phyloP scores from a whole-genome alignment of 805 yeast genomes.

The Myxozyma neotropica region DNA sequence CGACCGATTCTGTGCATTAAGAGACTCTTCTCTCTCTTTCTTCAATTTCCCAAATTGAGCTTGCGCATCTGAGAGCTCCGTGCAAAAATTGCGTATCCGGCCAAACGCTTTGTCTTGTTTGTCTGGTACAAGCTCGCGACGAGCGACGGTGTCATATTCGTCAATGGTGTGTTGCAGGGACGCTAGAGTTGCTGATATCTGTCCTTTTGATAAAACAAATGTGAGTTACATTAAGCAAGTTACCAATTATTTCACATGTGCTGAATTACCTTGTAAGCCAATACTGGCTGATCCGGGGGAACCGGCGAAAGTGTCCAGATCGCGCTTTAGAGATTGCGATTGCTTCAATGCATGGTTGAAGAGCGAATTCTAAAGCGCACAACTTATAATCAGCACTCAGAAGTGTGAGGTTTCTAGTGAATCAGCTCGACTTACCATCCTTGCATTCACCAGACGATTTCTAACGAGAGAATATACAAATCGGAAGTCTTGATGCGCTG shows the following conservation, averaged over 20 bases:
- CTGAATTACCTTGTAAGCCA: constrained; percentile 66
- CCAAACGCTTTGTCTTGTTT: constrained; percentile 60
- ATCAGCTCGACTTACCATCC: too few relatives aligned
- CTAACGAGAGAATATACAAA: too few relatives aligned
- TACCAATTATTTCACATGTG: too few relatives aligned
- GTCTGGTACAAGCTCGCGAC: constrained; percentile 60
- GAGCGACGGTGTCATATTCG: constrained; percentile 61
- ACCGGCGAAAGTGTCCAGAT: constrained; percentile 59
- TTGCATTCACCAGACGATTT: too few relatives aligned
- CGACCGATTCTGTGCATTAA: constrained; percentile 52
- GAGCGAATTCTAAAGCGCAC: constrained; percentile 62
- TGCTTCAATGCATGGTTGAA: constrained; percentile 91
- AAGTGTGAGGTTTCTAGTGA: too few relatives aligned
- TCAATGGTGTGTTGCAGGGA: constrained; percentile 74
- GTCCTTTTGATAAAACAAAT: constrained; percentile 47
- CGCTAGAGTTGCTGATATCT: constrained; percentile 74
- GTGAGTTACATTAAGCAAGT: too few relatives aligned
- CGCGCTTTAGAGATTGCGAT: constrained; percentile 69
- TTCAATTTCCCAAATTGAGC: constrained; percentile 58
- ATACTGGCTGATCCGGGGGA: constrained; percentile 72
- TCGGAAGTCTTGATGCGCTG: too few relatives aligned
- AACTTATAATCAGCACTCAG: too few relatives aligned
- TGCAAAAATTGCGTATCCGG: constrained; percentile 61
- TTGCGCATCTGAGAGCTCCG: constrained; percentile 48
- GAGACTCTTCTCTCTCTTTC: constrained; percentile 55